phyloP scores from a whole-genome alignment of 139 green algal genomes.

The Micractinium conductrix region DNA sequence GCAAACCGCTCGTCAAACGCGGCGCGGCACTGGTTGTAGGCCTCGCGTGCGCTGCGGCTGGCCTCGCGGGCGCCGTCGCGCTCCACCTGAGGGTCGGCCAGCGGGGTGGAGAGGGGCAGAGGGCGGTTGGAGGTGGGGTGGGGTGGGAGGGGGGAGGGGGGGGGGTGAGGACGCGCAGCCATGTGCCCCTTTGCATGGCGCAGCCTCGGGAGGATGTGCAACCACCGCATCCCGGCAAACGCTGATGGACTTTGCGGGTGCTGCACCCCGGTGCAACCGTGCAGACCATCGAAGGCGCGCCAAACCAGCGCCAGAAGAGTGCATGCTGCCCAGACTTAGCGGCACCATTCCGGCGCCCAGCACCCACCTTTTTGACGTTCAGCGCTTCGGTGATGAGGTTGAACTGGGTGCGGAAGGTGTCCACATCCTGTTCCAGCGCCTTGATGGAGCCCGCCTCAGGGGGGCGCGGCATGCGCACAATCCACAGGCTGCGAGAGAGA shows the following conservation, averaged over 20 bases:
- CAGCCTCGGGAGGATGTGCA: too few species aligned
- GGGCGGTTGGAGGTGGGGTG: background rate
- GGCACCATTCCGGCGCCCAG: too few species aligned
- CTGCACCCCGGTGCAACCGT: too few species aligned
- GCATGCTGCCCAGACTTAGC: too few species aligned
- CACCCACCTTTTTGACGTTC: slow-evolving; percentile 54
- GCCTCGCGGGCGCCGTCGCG: slow-evolving; percentile 37
- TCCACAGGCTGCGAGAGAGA: slow-evolving; percentile 45
- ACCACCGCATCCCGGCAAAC: too few species aligned
- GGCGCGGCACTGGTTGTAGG: slow-evolving; percentile 8
- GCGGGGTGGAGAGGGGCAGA: background rate
- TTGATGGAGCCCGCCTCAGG: slow-evolving; percentile 35
- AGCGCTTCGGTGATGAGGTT: slow-evolving; percentile 53
- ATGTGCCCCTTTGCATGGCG: too few species aligned
- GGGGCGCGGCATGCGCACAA: slow-evolving; percentile 60
- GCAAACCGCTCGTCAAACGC: slow-evolving; percentile 16
- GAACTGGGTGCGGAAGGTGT: slow-evolving; percentile 45
- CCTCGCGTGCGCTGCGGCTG: slow-evolving; percentile 34
- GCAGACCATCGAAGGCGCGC: too few species aligned
- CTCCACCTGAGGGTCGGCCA: slow-evolving; percentile 42
- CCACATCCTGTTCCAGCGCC: slow-evolving; percentile 47
- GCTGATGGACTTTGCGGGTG: too few species aligned
- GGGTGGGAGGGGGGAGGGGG: background rate
- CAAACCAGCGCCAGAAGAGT: too few species aligned
- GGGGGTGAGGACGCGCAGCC: too few species aligned